These are phyloP conservation scores for Pythium insidiosum DNA, from an alignment of 352 stramenopile genomes.

Conservation along the genomic window DNA sequence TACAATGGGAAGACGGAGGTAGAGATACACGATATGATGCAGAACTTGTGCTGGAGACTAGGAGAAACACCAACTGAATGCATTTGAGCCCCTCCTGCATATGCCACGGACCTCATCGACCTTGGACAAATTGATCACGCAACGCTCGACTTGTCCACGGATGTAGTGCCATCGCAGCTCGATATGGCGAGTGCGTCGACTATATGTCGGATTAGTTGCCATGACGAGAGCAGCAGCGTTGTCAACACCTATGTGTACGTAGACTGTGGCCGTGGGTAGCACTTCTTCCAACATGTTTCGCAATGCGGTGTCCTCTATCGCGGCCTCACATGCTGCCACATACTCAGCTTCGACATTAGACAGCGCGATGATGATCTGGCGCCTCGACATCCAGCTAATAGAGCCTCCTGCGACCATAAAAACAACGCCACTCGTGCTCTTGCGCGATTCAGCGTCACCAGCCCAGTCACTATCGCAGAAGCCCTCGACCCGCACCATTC, in stretches of 20 bases:
- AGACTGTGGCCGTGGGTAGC: not conserved
- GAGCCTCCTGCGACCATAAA: conserved; percentile 4
- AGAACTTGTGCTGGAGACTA: too few species aligned
- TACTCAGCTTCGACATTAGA: conserved; percentile 6
- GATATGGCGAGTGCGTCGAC: conserved; percentile 1
- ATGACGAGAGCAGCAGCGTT: conserved; percentile 1
- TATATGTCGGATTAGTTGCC: conserved; percentile 7
- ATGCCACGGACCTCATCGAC: too few species aligned
- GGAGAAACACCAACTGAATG: too few species aligned
- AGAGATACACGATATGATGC: too few species aligned
- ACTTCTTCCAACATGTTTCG: conserved; percentile 4
- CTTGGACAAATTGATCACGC: too few species aligned
- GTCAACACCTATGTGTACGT: conserved; percentile 1
- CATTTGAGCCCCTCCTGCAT: too few species aligned
- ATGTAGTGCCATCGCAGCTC: conserved; percentile 7
- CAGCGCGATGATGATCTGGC: conserved; percentile 2
- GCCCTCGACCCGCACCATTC: not conserved
- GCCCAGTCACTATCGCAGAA: conserved; percentile 8
- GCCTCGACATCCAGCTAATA: conserved; percentile 1
- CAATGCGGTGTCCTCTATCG: not conserved
- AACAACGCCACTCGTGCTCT: conserved; percentile 2
- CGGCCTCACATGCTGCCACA: conserved; percentile 8
- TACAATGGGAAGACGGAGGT: too few species aligned
- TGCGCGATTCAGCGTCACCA: not conserved
- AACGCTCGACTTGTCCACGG: conserved; percentile 2